Evolutionary conservation across 2,329 filamentous ascomycete genomes (phyloP).

Genomic region (Pezicula radicicola): DNA sequence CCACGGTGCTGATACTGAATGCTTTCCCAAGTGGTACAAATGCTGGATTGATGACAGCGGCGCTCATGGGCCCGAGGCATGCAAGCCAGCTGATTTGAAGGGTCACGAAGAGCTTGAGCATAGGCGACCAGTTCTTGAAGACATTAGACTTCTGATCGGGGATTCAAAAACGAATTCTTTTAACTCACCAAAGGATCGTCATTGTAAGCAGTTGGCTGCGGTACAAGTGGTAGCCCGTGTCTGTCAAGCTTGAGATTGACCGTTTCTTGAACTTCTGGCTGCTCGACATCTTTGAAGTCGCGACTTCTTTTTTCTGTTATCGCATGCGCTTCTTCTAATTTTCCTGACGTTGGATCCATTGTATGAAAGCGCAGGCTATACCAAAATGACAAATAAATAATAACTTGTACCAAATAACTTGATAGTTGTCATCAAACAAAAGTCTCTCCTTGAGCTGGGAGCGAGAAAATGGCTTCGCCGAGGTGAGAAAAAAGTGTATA

Average conservation of each 20-base stretch:
- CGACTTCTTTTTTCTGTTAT: no score
- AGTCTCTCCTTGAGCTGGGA: no score
- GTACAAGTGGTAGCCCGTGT: constrained; percentile 20
- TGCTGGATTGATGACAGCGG: constrained; percentile 29
- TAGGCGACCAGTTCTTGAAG: constrained; percentile 20
- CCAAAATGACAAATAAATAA: no score
- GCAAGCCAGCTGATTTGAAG: constrained; percentile 30
- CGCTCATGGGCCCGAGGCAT: constrained; percentile 26
- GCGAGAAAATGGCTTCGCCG: no score
- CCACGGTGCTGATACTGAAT: constrained; percentile 27
- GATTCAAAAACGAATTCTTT: background rate
- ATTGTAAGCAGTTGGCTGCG: constrained; percentile 18
- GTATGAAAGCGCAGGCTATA: no score
- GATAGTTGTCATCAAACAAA: no score
- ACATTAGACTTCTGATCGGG: background rate
- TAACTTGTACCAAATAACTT: no score
- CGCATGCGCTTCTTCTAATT: no score
- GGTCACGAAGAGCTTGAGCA: constrained; percentile 20
- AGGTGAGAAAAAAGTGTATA: no score
- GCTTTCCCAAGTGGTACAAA: constrained; percentile 27
- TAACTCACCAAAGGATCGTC: constrained; percentile 20
- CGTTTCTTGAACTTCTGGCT: no score
- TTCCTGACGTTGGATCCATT: no score
- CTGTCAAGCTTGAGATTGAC: constrained; percentile 9
- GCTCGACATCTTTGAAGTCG: no score